Evolutionary conservation across 805 yeast genomes (phyloP), one percentile per base, ranked within the genome.

Genomic region (Ogataea nitratoaversa): DNA sequence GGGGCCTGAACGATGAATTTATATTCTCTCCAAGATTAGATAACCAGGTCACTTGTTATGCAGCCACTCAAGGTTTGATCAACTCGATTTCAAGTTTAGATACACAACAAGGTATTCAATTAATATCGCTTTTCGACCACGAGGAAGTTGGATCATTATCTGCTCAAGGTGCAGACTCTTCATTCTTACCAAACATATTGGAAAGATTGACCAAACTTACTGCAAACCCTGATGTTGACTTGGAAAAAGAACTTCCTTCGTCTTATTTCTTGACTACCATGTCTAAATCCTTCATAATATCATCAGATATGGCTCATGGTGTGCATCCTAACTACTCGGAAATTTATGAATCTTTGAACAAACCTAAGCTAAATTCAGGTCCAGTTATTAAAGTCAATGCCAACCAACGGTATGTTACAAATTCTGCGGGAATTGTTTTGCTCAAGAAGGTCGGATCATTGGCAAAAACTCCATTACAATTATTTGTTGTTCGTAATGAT

Each of bases 301-400:
- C 97, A 0, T 86, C 96, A 0, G 99, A 91, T 61, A 93, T 89
- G 79, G 96, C 98, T 1, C 99, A 91, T 59, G 98, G 96, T 24
- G 84, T 91, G 29, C 96, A 91, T 62, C 99, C 99, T 42, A 91
- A 91, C 63, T 91, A 91, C 61, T 66, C 76, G 4, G 74, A 72
- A 38, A 76, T 76, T 52, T 84, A 93, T 63, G 98, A 93, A 59
- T 59, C 76, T 18, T 68, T 74, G 45, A 95, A 91, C 62, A 76
- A 78, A 48, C 98, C 99, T 1, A 71, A 72, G 37, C 66, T 91
- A 45, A 95, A 95, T 56, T 70, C 71, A 27, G 99, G 99, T 6
- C 96, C 98, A 0, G 97, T 89, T 3, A 78, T 91, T 57, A 91
- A 91, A 63, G 68, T 91, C 58, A 91, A 91, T 57, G 97, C 98